Evolutionary conservation across 2,329 filamentous ascomycete genomes (phyloP), one percentile per base, ranked within the genome.

Genomic region (Aspergillus nomiae): DNA sequence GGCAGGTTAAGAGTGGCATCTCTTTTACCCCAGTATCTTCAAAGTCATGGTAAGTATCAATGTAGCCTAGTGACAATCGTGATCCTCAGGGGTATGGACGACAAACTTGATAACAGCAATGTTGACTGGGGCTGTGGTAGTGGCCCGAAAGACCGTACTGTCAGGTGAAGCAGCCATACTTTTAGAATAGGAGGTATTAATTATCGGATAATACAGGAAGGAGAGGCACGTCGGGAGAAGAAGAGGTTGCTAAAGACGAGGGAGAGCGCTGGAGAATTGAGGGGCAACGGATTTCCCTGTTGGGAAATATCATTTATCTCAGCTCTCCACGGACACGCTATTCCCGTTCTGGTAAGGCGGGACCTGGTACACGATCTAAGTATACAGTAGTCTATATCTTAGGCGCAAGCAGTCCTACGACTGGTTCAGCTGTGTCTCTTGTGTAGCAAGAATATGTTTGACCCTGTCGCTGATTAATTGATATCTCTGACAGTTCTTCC

Each of bases 111-210:
- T 95, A 62, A 98, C 94, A 69, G 94, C 94, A 77, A 98, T 98
- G 84, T 98, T 98, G 76, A 98, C 94, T 16, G 94, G 95, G 46
- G 95, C 95, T 67, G 94, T 98, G 63, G 95, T 97, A 84, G 92
- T 97, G 71, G 95, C 92, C 73, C 93, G 90, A 84, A 96, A 94
- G 73, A 98, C 86, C 45, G 80, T 78, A 50, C 73, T 72, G 60
- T 79, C 76, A 46, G 80, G 68, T 60, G 65, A 51, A 67, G 69
- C 67, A 46, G 74, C 71, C 76, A 79, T 79, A 58, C 36, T 72
- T n/a, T 10, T 21, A 38, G 10, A 19, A n/a, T 41, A 19, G 16
- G 5, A 9, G 19, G 38, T 36, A n/a, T 9, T 28, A 21, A 14
- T 45, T 48, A 56, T 59, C 19, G 28, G 14, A 56, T 16, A 59